phyloP scores from a whole-genome alignment of 805 yeast genomes.

The Candida sithepensis region DNA sequence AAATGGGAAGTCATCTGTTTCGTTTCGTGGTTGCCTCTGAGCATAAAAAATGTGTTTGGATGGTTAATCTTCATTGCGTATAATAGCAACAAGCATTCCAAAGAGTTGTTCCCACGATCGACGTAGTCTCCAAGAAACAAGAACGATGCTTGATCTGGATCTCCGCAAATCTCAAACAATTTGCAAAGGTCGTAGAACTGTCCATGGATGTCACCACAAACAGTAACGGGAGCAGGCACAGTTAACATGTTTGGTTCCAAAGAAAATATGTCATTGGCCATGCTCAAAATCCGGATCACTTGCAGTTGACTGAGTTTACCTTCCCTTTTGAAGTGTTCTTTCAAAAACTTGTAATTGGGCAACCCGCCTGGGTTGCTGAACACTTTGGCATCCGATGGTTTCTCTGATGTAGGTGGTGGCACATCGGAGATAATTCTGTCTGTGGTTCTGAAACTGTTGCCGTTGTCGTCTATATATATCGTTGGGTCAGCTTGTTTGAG shows the following conservation, averaged over 20 bases:
- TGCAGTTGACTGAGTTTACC: slow-evolving; percentile 76
- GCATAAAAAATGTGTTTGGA: slow-evolving; percentile 71
- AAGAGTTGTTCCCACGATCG: slow-evolving; percentile 88
- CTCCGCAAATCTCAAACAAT: slow-evolving; percentile 90
- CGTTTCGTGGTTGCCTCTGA: slow-evolving; percentile 95
- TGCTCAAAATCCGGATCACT: slow-evolving; percentile 58
- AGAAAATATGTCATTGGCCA: slow-evolving; percentile 60
- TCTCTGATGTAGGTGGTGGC: slow-evolving; percentile 57
- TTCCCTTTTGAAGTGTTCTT: slow-evolving; percentile 71
- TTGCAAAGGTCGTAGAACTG: slow-evolving; percentile 89
- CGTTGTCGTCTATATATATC: slow-evolving; percentile 39
- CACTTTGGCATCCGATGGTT: slow-evolving; percentile 68
- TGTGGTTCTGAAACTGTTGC: slow-evolving; percentile 45
- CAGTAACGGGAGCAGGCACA: slow-evolving; percentile 90
- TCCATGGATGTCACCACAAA: slow-evolving; percentile 98
- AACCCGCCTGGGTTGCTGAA: slow-evolving; percentile 55
- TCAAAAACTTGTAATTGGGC: slow-evolving; percentile 71
- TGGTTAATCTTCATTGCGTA: slow-evolving; percentile 76
- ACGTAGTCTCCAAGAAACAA: slow-evolving; percentile 92
- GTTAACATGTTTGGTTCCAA: slow-evolving; percentile 75
- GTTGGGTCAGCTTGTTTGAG: background rate
- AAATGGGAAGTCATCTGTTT: slow-evolving; percentile 90
- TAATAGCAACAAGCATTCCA: slow-evolving; percentile 74
- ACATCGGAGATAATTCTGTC: slow-evolving; percentile 56
- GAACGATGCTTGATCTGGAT: slow-evolving; percentile 70